A percentile compares a stretch with the other conserved stretches of the same genome.
These are phyloP conservation scores for Tylopilus intermedius DNA, from an alignment of 768 basidiomycete species.

Conservation along the genomic window DNA sequence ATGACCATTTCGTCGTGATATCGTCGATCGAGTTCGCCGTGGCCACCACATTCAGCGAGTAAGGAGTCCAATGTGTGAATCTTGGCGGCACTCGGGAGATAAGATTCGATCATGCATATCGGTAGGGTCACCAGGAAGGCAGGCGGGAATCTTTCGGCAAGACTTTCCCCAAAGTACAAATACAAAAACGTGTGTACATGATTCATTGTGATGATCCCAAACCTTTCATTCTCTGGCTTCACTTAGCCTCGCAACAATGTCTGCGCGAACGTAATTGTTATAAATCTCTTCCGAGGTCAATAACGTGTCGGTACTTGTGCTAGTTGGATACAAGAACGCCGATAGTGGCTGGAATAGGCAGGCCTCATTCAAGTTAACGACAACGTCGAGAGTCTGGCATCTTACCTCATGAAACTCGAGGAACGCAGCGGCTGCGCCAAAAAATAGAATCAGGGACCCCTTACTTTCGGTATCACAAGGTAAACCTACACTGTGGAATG, in stretches of 20 bases:
- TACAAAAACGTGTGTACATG: no score
- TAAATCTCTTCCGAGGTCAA: conserved; percentile 69
- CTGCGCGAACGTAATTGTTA: conserved; percentile 62
- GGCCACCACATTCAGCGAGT: no score
- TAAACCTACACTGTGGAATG: conserved; percentile 46
- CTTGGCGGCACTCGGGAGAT: no score
- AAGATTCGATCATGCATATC: no score
- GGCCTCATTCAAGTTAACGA: not conserved
- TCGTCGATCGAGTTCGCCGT: no score
- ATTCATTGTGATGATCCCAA: not conserved
- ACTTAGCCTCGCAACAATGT: conserved; percentile 35
- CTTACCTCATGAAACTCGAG: conserved; percentile 63
- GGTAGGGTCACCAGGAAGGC: no score
- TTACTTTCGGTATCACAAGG: not conserved
- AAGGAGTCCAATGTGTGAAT: no score
- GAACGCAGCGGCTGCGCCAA: conserved; percentile 51
- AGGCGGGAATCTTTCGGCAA: no score
- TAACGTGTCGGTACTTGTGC: conserved; percentile 55
- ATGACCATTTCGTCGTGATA: no score
- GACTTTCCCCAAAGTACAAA: no score
- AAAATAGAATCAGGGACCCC: not conserved
- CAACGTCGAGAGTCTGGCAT: not conserved
- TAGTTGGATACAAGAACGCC: conserved; percentile 59
- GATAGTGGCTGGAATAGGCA: conserved; percentile 43
- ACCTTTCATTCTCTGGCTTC: conserved; percentile 9